Percentiles rank a stretch among this genome's conserved stretches.
Evolutionary conservation across 2,329 filamentous ascomycete species (phyloP).

Genomic region (Didymella lethalis): DNA sequence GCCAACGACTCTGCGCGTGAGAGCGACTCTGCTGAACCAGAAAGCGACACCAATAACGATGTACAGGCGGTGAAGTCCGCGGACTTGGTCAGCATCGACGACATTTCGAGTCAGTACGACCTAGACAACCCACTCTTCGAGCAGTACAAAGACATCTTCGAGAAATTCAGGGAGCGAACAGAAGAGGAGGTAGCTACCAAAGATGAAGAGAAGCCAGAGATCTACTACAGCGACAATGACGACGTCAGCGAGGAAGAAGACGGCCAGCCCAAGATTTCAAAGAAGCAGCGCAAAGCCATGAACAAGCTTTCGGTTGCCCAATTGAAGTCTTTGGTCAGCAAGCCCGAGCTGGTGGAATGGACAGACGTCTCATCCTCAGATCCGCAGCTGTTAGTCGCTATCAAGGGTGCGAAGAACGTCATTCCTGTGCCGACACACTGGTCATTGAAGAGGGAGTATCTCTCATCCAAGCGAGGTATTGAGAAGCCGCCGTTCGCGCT

Average conservation of each 20-base stretch:
- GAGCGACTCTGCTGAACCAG: slow-evolving; percentile 49
- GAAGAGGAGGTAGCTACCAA: slow-evolving; percentile 66
- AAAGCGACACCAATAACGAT: slow-evolving; percentile 46
- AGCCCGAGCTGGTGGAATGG: slow-evolving; percentile 97
- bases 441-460: slow-evolving; percentile 95
- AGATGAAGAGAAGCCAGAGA: slow-evolving; percentile 76
- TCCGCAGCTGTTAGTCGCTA: slow-evolving; percentile 86
- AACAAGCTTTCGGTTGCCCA: slow-evolving; percentile 95
- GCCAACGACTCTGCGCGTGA: slow-evolving; percentile 45
- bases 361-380: slow-evolving; percentile 92
- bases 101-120: slow-evolving; percentile 60
- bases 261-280: slow-evolving; percentile 75
- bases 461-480: slow-evolving; percentile 95
- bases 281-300: slow-evolving; percentile 91
- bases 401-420: slow-evolving; percentile 94
- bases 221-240: slow-evolving; percentile 83
- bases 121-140: slow-evolving; percentile 80
- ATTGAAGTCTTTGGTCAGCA: slow-evolving; percentile 87
- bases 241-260: slow-evolving; percentile 86
- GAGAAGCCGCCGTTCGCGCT: slow-evolving; percentile 94
- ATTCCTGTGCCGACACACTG: slow-evolving; percentile 94
- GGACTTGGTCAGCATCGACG: slow-evolving; percentile 42
- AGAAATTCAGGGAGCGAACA: slow-evolving; percentile 68
- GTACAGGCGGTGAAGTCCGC: slow-evolving; percentile 57
- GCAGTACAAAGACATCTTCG: slow-evolving; percentile 83